Evolutionary conservation across 1,284 basidiomycete species (phyloP).

Genomic region (Pisolithus thermaeus): DNA sequence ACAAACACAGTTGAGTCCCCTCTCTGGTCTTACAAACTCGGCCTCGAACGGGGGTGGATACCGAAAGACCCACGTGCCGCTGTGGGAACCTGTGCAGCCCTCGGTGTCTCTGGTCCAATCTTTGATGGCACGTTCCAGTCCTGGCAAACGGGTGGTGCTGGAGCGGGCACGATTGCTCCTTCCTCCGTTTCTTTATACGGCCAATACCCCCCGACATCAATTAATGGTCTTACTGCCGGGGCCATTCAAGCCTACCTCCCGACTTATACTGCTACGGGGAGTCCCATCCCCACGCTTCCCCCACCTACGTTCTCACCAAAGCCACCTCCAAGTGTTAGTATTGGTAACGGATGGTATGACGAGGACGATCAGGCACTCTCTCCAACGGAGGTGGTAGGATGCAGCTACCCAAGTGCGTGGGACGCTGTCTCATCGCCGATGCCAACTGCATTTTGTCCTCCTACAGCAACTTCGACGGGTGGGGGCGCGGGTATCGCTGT

Average conservation of each 20-base stretch:
- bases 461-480: conserved; percentile 32
- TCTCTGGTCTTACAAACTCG: conserved; percentile 80
- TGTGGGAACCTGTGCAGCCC: conserved; percentile 57
- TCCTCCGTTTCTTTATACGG: conserved; percentile 40
- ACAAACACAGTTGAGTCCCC: conserved; percentile 59
- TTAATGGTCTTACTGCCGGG: conserved; percentile 19
- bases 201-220: conserved; percentile 52
- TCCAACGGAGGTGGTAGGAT: conserved; percentile 56
- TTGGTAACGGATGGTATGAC: conserved; percentile 73
- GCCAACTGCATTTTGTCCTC: conserved; percentile 43
- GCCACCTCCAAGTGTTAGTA: conserved; percentile 40
- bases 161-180: conserved; percentile 56
- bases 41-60: conserved; percentile 75
- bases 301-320: conserved; percentile 53
- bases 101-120: conserved; percentile 39
- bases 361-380: conserved; percentile 46
- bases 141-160: conserved; percentile 76
- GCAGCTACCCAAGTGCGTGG: conserved; percentile 65
- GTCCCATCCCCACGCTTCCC: conserved; percentile 47
- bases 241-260: conserved; percentile 36
- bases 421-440: conserved; percentile 41
- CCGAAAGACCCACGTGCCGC: conserved; percentile 71
- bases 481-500: not conserved
- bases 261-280: conserved; percentile 66
- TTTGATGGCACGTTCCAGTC: conserved; percentile 58